Evolutionary conservation across 1,284 basidiomycete species (phyloP).

Genomic region (Ceratobasidium sp.): DNA sequence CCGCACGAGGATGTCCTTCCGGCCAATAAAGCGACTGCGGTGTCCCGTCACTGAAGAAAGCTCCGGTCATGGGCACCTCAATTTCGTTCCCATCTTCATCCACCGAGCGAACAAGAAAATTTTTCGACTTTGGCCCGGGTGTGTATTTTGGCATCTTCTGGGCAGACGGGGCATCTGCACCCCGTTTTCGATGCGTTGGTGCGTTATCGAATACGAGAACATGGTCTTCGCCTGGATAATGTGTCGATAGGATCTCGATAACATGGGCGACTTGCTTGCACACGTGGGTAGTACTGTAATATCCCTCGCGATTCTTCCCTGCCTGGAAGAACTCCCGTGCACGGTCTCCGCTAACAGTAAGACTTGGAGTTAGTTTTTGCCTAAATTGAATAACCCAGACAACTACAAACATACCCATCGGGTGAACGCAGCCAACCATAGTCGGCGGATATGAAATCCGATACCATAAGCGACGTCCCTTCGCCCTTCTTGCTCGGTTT

Average conservation of each 20-base stretch:
- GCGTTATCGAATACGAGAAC: constrained; percentile 60
- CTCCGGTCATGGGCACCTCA: neutral
- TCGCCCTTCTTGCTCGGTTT: constrained; percentile 58
- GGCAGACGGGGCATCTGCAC: constrained; percentile 56
- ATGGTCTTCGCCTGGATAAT: constrained; percentile 53
- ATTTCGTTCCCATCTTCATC: constrained; percentile 52
- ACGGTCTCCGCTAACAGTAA: constrained; percentile 27
- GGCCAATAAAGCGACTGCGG: constrained; percentile 56
- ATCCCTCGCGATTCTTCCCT: constrained; percentile 62
- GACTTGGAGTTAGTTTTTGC: too few relatives aligned
- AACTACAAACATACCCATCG: too few relatives aligned
- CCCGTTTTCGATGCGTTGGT: constrained; percentile 57
- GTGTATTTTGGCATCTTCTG: constrained; percentile 54
- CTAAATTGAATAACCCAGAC: too few relatives aligned
- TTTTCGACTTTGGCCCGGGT: neutral
- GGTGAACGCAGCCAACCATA: constrained; percentile 57
- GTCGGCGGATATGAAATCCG: constrained; percentile 63
- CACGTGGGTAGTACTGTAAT: constrained; percentile 58
- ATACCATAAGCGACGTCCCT: constrained; percentile 61
- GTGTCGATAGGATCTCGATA: constrained; percentile 57
- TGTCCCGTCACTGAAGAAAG: constrained; percentile 49
- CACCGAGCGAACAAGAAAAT: neutral
- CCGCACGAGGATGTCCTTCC: constrained; percentile 53
- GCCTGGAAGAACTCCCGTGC: constrained; percentile 58
- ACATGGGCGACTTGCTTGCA: constrained; percentile 55